Evolutionary conservation across 2,329 filamentous ascomycete genomes (phyloP).

Genomic region (Dactylella cylindrospora): DNA sequence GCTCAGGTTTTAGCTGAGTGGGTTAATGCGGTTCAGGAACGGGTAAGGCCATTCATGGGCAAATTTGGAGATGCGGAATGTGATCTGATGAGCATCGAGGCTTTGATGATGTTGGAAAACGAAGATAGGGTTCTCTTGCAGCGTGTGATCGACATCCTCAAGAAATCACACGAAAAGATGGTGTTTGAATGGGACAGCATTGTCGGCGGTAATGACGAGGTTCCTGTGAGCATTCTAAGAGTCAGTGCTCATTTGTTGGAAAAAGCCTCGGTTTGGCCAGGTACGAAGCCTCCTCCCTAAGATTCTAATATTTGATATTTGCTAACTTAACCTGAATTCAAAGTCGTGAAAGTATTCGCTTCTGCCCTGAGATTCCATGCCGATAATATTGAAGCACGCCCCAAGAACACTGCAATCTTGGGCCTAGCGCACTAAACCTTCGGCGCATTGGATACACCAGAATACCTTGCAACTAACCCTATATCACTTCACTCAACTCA

Average conservation of each 20-base stretch:
- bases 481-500: no score
- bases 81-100: slow-evolving; percentile 76
- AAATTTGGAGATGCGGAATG: slow-evolving; percentile 80
- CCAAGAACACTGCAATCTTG: slow-evolving; percentile 43
- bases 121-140: slow-evolving; percentile 83
- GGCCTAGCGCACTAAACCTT: slow-evolving; percentile 11
- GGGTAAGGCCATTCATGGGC: slow-evolving; percentile 85
- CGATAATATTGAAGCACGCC: slow-evolving; percentile 49
- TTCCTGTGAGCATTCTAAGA: slow-evolving; percentile 79
- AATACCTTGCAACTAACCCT: no score
- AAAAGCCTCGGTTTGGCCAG: slow-evolving; percentile 88
- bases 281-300: slow-evolving; percentile 57
- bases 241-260: slow-evolving; percentile 84
- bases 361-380: slow-evolving; percentile 49
- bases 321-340: not conserved
- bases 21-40: slow-evolving; percentile 88
- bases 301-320: not conserved
- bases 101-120: slow-evolving; percentile 85
- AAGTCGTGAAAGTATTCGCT: slow-evolving; percentile 36
- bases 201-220: slow-evolving; percentile 62
- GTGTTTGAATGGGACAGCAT: slow-evolving; percentile 51
- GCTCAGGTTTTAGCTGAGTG: slow-evolving; percentile 92
- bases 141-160: slow-evolving; percentile 78
- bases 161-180: slow-evolving; percentile 77
- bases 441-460: no score